Evolutionary conservation across 768 basidiomycete genomes (phyloP), one percentile per base, ranked within the genome.

Genomic region (Chlorophyllum brunneum): DNA sequence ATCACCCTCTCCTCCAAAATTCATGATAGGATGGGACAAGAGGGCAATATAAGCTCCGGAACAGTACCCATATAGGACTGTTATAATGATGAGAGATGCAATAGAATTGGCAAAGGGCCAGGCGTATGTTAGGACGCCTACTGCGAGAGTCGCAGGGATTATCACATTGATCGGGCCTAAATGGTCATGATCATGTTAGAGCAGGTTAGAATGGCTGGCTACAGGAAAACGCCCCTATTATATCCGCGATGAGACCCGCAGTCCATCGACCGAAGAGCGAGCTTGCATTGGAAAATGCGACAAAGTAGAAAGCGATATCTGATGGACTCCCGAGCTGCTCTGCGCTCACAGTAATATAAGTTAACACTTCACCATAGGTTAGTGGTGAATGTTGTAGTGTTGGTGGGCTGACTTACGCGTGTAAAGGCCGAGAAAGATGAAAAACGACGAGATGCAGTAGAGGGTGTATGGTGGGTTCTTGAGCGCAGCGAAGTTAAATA

Each of bases 391-490:
- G n/a, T n/a, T n/a, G 29, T 18, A 16, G 43, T 16, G 16, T 40
- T 13, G n/a, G 18, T 8, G 39, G 20, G 6, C 11, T 3, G 30
- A 4, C 54, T 58, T 43, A 78, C 85, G 67, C 0, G 85, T 86
- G 60, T 88, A 90, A 11, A 90, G 63, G 4, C 88, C 88, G 10
- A 91, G 74, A 64, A 85, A 88, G 10, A 64, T 67, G n/a, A 80
- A 59, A 50, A 82, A 76, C 0, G 77, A 76, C 0, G 86, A 80
- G 2, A 74, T 11, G 38, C 82, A 83, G 60, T 83, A 91, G 0
- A 82, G 50, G 0, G 77, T 64, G 62, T 78, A 92, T 2, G 79
- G 68, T 0, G 72, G 65, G 0, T 71, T 75, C 58, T 71, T 78
- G 67, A 83, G 84, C 9, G 78, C 76, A 2, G 58, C 53, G 45